Conservation (phyloP, 2,329 filamentous ascomycete species). For the Nigrograna mackinnonii region DNA sequence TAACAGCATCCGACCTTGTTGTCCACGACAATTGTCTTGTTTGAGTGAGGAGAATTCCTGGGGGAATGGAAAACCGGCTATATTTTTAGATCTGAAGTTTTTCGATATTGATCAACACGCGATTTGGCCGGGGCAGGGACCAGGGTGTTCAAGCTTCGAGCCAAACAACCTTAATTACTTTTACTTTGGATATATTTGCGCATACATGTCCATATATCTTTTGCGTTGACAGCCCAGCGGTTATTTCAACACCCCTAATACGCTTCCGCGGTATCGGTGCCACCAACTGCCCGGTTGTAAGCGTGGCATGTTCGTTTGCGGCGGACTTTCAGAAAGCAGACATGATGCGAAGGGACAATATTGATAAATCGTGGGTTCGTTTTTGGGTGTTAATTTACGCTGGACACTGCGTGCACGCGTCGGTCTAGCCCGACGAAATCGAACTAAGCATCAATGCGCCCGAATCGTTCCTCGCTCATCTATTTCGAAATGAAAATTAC, state of each 20-base stretch:
- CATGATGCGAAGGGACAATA: slow-evolving; percentile 7
- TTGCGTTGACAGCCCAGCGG: slow-evolving; percentile 15
- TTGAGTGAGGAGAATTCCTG: no score
- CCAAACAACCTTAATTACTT: slow-evolving; percentile 19
- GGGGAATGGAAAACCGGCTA: slow-evolving; percentile 14
- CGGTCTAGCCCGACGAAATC: slow-evolving; percentile 21
- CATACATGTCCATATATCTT: slow-evolving; percentile 21
- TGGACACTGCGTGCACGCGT: slow-evolving; percentile 12
- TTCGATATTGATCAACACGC: slow-evolving; percentile 23
- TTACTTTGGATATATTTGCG: slow-evolving; percentile 31
- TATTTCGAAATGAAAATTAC: slow-evolving; percentile 34
- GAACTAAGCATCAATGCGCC: slow-evolving; percentile 14
- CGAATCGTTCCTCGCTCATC: slow-evolving; percentile 23
- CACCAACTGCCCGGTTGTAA: slow-evolving; percentile 18
- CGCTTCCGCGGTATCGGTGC: slow-evolving; percentile 20
- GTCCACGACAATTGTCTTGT: no score
- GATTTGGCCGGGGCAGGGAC: slow-evolving; percentile 26
- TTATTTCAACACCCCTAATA: slow-evolving; percentile 18
- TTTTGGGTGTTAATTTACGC: no score
- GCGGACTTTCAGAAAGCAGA: slow-evolving; percentile 13
- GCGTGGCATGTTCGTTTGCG: slow-evolving; percentile 17
- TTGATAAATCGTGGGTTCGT: slow-evolving; percentile 6
- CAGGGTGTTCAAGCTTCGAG: slow-evolving; percentile 21
- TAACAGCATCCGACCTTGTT: no score
- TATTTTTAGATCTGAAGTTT: slow-evolving; percentile 28